Evolutionary conservation across 352 stramenopile species (phyloP), one percentile per base, ranked within the genome.

Genomic region (Phytophthora pseudosyringae): DNA sequence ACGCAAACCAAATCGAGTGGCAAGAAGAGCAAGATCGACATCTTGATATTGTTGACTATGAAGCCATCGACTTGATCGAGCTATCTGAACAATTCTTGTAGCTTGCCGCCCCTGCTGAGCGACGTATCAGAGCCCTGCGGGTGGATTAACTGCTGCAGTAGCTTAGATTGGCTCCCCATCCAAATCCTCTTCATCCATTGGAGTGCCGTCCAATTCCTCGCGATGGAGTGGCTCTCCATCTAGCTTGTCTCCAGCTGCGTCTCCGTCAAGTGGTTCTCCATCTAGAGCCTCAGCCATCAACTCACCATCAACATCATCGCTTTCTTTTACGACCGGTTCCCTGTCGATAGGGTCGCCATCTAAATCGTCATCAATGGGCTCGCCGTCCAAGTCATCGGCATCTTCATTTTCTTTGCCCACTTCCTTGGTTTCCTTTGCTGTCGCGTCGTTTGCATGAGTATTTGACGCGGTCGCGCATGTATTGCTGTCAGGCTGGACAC

Each of bases 111-210:
- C 12, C 16, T 11, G 12, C 12, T 33, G 9, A 49, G 43, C 25
- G 11, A 49, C 43, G 15, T 33, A 38, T 25, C 11, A 7, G 15
- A 38, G 2, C 5, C 26, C 11, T 28, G 18, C 29, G 5, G 15
- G 46, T 39, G 33, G 15, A 53, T 29, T 26, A 29, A 38, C 8
- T 29, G 46, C 45, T 11, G 3, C 47, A 38, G 18, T 29, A n/a
- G 25, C 31, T 44, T 69, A 72, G 9, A 82, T 45, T 10, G 58
- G 67, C 33, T 71, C 59, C 4, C 74, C 79, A 21, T 85, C 76
- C n/a, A 88, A 56, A 58, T 80, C 74, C 3, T 77, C 77, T 26
- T 78, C 71, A 47, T 79, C 75, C 62, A 86, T 52, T 28, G 75
- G 75, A 56, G 58, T 64, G 8, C 78, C 78, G 58, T 86, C 76